Evolutionary conservation across 1,284 basidiomycete genomes (phyloP), one percentile per base, ranked within the genome.

Genomic region (Rhodofomes roseus): DNA sequence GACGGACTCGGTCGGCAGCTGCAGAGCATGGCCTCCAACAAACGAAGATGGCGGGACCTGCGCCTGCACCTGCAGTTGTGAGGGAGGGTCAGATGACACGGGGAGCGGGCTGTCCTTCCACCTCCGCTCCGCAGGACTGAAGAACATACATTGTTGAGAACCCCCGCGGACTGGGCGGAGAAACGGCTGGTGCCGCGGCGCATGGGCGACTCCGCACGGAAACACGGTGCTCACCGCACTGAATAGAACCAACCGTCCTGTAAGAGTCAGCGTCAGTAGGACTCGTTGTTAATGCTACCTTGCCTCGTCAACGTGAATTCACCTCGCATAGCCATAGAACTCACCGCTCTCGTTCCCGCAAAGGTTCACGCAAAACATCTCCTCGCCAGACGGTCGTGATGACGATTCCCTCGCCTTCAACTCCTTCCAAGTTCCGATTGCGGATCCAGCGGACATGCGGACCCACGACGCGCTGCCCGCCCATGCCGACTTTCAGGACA

Each of bases 291-390:
- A 59, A 54, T 7, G 18, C 22, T 31, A 25, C 23, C 36, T 40
- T 51, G 25, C 46, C 50, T 34, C 31, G 31, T 22, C 37, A 9
- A 41, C 48, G 54, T n/a, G 18, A 34, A 72, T 82, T 54, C 68
- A 92, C 86, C 82, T 86, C 23, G 92, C 93, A 67, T 92, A 95
- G 29, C 94, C 93, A 68, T 90, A 95, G 68, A 96, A 96, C 71
- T 92, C 90, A 22, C 93, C 90, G 55, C 92, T 93, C 72, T 91
- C 92, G 75, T 98, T 98, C 27, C 93, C 95, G 46, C 94, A 86
- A 68, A 97, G 97, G 65, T 97, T 88, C 46, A 98, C 82, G 68
- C 83, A 90, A 4, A 97, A 56, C 39, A 56, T 54, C 37, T 58
- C 62, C 53, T 59, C 41, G 16, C 54, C 39, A 3, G 56, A 56